Conservation (phyloP, 176 grass and related monocot species). For the Lolium rigidum region DNA sequence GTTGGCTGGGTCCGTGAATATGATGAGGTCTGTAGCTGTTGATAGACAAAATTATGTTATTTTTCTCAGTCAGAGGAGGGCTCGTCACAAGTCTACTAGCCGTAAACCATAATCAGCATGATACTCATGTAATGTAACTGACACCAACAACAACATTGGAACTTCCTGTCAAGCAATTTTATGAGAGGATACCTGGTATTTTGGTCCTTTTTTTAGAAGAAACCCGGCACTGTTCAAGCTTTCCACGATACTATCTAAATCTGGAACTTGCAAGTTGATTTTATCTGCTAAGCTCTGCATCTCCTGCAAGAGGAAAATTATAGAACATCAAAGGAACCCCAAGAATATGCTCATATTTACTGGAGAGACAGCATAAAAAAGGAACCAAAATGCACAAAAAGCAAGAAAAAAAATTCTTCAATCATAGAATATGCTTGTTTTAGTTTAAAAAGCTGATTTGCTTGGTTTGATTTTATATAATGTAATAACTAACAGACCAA, state of each 20-base stretch:
- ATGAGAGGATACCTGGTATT: conserved; percentile 67
- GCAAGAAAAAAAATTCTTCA: background rate
- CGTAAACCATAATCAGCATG: conserved; percentile 14
- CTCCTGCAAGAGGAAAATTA: conserved; percentile 58
- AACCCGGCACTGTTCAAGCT: conserved; percentile 59
- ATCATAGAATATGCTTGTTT: background rate
- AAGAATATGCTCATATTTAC: conserved; percentile 9
- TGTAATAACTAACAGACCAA: background rate
- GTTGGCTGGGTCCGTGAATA: conserved; percentile 58
- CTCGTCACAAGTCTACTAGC: background rate
- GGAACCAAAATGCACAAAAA: background rate
- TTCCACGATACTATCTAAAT: conserved; percentile 61
- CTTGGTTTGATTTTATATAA: background rate
- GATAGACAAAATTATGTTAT: conserved; percentile 32
- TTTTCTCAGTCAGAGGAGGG: conserved; percentile 5
- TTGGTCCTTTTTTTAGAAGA: conserved; percentile 65
- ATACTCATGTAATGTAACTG: conserved; percentile 17
- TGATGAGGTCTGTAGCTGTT: conserved; percentile 60
- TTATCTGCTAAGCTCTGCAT: conserved; percentile 69
- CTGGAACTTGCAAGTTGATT: conserved; percentile 69
- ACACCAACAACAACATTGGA: background rate
- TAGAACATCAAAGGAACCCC: background rate
- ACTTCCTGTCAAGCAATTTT: background rate
- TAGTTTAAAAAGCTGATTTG: too few relatives aligned
- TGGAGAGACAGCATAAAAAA: background rate